Evolutionary conservation across 306 rosid species (phyloP).

Genomic region (Albizia julibrissin): DNA sequence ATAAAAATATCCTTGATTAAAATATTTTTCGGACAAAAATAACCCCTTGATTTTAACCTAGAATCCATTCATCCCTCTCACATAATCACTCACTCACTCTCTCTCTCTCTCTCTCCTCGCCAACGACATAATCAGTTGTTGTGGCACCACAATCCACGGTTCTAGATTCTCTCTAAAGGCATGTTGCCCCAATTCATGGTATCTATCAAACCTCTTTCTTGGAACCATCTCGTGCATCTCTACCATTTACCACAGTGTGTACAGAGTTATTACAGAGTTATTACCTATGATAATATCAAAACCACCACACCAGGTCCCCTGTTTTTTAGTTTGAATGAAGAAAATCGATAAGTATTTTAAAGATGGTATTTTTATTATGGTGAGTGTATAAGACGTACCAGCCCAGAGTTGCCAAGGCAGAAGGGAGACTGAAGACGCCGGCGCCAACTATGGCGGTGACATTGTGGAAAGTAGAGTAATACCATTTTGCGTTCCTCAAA

Average conservation of each 20-base stretch:
- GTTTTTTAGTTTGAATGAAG: background rate
- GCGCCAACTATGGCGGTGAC: conserved; percentile 88
- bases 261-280: too few species aligned
- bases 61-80: too few species aligned
- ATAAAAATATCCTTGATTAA: too few species aligned
- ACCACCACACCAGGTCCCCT: conserved; percentile 80
- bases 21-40: too few species aligned
- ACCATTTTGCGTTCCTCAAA: conserved; percentile 83
- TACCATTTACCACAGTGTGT: conserved; percentile 86
- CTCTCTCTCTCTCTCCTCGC: rapidly evolving
- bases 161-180: too few species aligned
- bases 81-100: too few species aligned
- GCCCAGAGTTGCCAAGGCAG: conserved; percentile 69
- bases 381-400: conserved; percentile 36
- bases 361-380: background rate
- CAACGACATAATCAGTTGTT: too few species aligned
- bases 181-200: too few species aligned
- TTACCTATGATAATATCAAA: conserved; percentile 66
- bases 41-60: too few species aligned
- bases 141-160: too few species aligned
- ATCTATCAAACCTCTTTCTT: conserved; percentile 71
- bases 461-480: conserved; percentile 80
- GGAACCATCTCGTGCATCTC: conserved; percentile 94
- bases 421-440: conserved; percentile 82
- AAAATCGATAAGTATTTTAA: background rate